Percentiles rank a stretch among this genome's conserved stretches.
These are phyloP conservation scores for Tricholoma saponaceum DNA, from an alignment of 768 basidiomycete species.

Conservation along the genomic window DNA sequence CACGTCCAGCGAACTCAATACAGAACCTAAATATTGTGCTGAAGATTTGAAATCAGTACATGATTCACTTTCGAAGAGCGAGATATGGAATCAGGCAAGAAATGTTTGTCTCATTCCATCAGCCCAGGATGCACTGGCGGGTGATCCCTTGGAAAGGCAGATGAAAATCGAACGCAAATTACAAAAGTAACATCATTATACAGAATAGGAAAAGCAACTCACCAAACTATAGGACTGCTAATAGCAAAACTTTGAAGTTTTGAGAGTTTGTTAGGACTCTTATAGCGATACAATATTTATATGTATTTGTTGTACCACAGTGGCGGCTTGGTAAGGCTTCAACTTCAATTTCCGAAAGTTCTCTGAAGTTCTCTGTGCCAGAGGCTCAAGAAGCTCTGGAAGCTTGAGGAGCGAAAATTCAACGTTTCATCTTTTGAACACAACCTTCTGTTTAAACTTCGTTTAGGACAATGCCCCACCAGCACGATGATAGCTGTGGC, in stretches of 20 bases:
- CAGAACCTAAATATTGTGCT: slow-evolving; percentile 7
- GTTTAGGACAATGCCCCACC: slow-evolving; percentile 42
- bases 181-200: slow-evolving; percentile 58
- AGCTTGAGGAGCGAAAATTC: no score
- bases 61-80: not conserved
- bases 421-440: no score
- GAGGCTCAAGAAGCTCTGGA: no score
- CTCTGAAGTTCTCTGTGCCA: no score
- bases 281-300: not conserved
- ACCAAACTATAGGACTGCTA: slow-evolving; percentile 21
- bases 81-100: slow-evolving; percentile 40
- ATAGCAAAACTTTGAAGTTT: no score
- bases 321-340: no score
- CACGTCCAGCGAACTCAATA: slow-evolving; percentile 23
- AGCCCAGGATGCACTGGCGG: slow-evolving; percentile 70
- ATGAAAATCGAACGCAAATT: slow-evolving; percentile 86
- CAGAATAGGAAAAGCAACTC: slow-evolving; percentile 5
- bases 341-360: no score
- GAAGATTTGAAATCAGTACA: slow-evolving; percentile 15
- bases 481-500: slow-evolving; percentile 52
- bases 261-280: no score
- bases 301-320: not conserved
- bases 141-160: slow-evolving; percentile 67
- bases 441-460: not conserved
- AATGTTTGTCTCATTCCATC: slow-evolving; percentile 66